Conservation (phyloP, 441 rosid genomes). For the Croton laevigatus region DNA sequence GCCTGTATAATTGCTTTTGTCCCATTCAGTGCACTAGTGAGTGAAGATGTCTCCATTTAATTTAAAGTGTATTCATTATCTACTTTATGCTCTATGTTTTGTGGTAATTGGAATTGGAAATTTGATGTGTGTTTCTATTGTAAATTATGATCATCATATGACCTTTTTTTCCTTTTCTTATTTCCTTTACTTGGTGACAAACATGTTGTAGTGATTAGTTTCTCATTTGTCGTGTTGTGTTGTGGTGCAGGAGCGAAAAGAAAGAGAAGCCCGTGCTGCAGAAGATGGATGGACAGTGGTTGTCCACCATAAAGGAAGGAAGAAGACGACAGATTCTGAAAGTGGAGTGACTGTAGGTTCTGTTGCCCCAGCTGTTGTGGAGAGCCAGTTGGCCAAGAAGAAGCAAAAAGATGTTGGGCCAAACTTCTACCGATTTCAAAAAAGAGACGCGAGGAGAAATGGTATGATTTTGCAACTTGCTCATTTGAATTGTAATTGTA, state of each 20-base stretch:
- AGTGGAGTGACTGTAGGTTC: constrained; percentile 64
- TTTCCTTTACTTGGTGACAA: neutral
- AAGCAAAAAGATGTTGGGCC: constrained; percentile 61
- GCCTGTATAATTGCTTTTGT: neutral
- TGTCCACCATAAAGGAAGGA: constrained; percentile 70
- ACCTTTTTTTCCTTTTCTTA: neutral
- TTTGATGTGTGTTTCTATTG: neutral
- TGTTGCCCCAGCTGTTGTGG: constrained; percentile 58
- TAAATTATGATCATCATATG: constrained; percentile 1
- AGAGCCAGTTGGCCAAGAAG: constrained; percentile 63
- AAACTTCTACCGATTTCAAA: constrained; percentile 92
- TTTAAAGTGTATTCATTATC: neutral
- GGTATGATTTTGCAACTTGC: constrained; percentile 43
- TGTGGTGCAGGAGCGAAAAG: constrained; percentile 59
- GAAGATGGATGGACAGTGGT: constrained; percentile 87
- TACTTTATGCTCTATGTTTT: neutral
- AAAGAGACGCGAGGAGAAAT: constrained; percentile 71
- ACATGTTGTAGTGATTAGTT: neutral
- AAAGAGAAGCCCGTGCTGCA: constrained; percentile 57
- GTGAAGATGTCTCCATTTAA: neutral
- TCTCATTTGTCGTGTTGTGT: constrained; percentile 18
- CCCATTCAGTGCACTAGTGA: neutral
- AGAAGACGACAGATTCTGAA: constrained; percentile 63
- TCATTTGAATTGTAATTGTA: neutral
- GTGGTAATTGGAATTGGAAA: neutral